These are phyloP conservation scores for Neurospora sp. DNA, from an alignment of 495 filamentous ascomycete species.

Conservation along the genomic window DNA sequence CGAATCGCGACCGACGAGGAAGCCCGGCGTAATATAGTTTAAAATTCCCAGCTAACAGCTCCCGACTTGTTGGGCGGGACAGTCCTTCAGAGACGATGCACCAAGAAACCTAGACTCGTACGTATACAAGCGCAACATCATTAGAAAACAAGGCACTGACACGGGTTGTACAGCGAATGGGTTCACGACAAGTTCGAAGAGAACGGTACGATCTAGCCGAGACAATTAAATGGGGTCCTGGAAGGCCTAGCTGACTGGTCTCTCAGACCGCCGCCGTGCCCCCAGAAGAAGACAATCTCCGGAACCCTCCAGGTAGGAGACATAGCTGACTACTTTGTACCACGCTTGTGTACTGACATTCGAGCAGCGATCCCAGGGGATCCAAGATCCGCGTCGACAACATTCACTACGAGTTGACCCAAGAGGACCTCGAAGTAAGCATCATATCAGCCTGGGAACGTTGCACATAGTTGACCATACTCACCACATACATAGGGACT, in stretches of 20 bases:
- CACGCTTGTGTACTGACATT: slow-evolving; percentile 4
- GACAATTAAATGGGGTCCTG: slow-evolving; percentile 18
- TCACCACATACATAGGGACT: slow-evolving; percentile 49
- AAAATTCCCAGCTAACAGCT: slow-evolving; percentile 24
- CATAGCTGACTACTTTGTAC: not conserved
- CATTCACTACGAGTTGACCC: slow-evolving; percentile 85
- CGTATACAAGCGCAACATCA: slow-evolving; percentile 9
- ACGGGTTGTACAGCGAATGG: slow-evolving; percentile 57
- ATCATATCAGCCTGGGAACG: not conserved
- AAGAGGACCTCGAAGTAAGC: slow-evolving; percentile 72
- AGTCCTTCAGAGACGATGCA: slow-evolving; percentile 41
- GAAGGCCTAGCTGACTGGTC: slow-evolving; percentile 14
- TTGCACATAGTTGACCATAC: not conserved
- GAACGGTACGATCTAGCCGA: slow-evolving; percentile 23
- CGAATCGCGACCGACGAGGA: slow-evolving; percentile 19
- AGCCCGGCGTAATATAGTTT: slow-evolving; percentile 11
- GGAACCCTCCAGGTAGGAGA: slow-evolving; percentile 41
- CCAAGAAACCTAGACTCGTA: slow-evolving; percentile 45
- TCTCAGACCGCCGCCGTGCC: slow-evolving; percentile 22
- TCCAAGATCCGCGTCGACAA: slow-evolving; percentile 81
- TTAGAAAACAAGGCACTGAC: slow-evolving; percentile 10
- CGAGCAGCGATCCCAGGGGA: slow-evolving; percentile 39
- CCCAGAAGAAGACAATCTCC: slow-evolving; percentile 35
- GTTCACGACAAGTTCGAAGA: slow-evolving; percentile 83
- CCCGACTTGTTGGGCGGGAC: slow-evolving; percentile 19